phyloP scores from a whole-genome alignment of 192 early-diverging fungal species.

The Backusella macrospora region DNA sequence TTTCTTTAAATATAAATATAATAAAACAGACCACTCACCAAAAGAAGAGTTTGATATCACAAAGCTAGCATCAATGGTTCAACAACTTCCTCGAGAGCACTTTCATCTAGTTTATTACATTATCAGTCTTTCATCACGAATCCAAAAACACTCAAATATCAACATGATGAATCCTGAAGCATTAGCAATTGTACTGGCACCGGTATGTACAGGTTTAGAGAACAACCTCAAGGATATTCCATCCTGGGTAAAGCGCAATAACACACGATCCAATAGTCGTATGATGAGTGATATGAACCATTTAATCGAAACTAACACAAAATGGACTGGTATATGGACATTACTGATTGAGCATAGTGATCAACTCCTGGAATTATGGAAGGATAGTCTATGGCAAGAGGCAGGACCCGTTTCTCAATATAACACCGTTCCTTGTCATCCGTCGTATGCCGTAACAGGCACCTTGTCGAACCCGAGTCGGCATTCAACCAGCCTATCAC shows the following conservation, averaged over 20 bases:
- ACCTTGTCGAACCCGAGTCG: conserved; percentile 16
- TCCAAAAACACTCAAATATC: conserved; percentile 29
- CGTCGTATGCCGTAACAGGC: not conserved
- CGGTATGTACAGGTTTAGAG: conserved; percentile 38
- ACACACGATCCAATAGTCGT: conserved; percentile 15
- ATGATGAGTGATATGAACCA: conserved; percentile 27
- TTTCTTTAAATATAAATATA: not conserved
- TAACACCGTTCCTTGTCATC: conserved; percentile 18
- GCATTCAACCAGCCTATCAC: conserved; percentile 20
- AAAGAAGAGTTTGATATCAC: not conserved
- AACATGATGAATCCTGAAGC: conserved; percentile 43
- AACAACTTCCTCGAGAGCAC: conserved; percentile 27
- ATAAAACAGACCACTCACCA: not conserved
- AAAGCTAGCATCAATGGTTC: not conserved
- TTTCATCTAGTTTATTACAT: conserved; percentile 29
- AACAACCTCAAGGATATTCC: conserved; percentile 28
- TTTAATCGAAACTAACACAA: conserved; percentile 27
- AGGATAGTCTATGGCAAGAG: conserved; percentile 7
- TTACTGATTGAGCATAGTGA: conserved; percentile 30
- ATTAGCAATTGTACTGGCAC: conserved; percentile 37
- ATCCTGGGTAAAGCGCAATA: conserved; percentile 15
- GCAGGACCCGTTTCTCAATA: not conserved
- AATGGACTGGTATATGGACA: conserved; percentile 36
- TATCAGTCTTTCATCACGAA: conserved; percentile 19
- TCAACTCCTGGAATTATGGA: conserved; percentile 17